These are phyloP conservation scores for Termitomyces sp. DNA, from an alignment of 768 basidiomycete species.

Conservation along the genomic window DNA sequence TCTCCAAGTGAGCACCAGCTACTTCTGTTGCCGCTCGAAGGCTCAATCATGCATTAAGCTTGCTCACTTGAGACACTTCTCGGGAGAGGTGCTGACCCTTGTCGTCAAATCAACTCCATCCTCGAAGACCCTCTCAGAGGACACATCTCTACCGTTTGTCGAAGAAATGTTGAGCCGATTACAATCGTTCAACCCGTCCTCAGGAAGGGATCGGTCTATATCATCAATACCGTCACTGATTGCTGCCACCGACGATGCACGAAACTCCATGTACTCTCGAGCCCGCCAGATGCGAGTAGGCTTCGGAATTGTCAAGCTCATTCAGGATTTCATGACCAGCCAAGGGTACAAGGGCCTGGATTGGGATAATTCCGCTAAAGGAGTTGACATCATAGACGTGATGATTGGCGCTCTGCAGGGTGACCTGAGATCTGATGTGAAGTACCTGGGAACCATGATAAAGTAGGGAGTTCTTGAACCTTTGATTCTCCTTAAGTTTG, in stretches of 20 bases:
- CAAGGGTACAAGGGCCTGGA: constrained; percentile 41
- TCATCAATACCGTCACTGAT: constrained; percentile 29
- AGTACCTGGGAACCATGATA: constrained; percentile 42
- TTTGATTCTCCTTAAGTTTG: not conserved
- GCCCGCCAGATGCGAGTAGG: constrained; percentile 17
- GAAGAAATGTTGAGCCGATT: constrained; percentile 35
- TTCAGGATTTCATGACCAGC: constrained; percentile 41
- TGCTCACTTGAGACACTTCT: constrained; percentile 68
- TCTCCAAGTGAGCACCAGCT: constrained; percentile 49
- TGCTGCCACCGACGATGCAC: constrained; percentile 32
- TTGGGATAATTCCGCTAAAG: constrained; percentile 23
- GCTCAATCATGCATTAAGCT: constrained; percentile 36
- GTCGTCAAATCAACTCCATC: constrained; percentile 33
- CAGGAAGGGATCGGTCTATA: constrained; percentile 21
- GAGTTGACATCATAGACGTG: constrained; percentile 28
- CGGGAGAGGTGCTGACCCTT: constrained; percentile 49
- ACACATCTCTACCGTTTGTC: constrained; percentile 27
- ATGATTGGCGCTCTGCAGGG: constrained; percentile 47
- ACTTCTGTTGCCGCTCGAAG: not conserved
- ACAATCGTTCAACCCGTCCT: constrained; percentile 12
- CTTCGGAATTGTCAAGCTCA: constrained; percentile 25
- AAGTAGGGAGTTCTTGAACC: constrained; percentile 34
- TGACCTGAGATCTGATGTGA: constrained; percentile 38
- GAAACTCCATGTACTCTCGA: constrained; percentile 28
- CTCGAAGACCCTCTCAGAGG: constrained; percentile 11